A percentile compares a stretch with the other conserved stretches of the same genome.
Evolutionary conservation across 2,329 filamentous ascomycete genomes (phyloP).

Genomic region (Epicoccum nigrum): DNA sequence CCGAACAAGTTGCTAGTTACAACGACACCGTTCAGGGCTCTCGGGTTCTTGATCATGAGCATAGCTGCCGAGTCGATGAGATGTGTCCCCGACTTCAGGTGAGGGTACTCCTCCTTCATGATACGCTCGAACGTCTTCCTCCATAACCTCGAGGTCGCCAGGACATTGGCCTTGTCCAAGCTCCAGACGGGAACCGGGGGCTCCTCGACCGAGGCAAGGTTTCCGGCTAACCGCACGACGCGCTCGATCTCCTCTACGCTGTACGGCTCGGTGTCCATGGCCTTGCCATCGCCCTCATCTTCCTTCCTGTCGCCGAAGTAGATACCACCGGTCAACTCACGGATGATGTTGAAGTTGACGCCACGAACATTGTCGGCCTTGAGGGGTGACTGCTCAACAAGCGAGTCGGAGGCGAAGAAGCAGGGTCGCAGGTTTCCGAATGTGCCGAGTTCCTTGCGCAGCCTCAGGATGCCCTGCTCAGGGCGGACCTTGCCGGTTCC

Average conservation of each 20-base stretch:
- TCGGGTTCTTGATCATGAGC: slow-evolving; percentile 95
- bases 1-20: slow-evolving; percentile 95
- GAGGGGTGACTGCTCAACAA: slow-evolving; percentile 84
- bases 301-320: slow-evolving; percentile 94
- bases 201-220: slow-evolving; percentile 77
- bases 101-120: slow-evolving; percentile 87
- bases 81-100: slow-evolving; percentile 83
- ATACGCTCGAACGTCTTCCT: slow-evolving; percentile 83
- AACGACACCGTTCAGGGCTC: slow-evolving; percentile 84
- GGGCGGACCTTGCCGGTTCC: slow-evolving; percentile 86
- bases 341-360: slow-evolving; percentile 90
- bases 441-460: slow-evolving; percentile 91
- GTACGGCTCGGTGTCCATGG: slow-evolving; percentile 88
- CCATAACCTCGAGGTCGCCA: slow-evolving; percentile 90
- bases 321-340: slow-evolving; percentile 89
- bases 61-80: slow-evolving; percentile 97
- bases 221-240: slow-evolving; percentile 79
- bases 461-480: slow-evolving; percentile 86
- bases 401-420: slow-evolving; percentile 86
- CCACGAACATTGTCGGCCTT: slow-evolving; percentile 84
- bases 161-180: slow-evolving; percentile 95
- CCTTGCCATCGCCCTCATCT: slow-evolving; percentile 74
- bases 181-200: slow-evolving; percentile 82
- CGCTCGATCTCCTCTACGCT: slow-evolving; percentile 84
- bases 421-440: slow-evolving; percentile 96